Evolutionary conservation across 306 rosid genomes (phyloP).

Genomic region (Acmispon strigosus): DNA sequence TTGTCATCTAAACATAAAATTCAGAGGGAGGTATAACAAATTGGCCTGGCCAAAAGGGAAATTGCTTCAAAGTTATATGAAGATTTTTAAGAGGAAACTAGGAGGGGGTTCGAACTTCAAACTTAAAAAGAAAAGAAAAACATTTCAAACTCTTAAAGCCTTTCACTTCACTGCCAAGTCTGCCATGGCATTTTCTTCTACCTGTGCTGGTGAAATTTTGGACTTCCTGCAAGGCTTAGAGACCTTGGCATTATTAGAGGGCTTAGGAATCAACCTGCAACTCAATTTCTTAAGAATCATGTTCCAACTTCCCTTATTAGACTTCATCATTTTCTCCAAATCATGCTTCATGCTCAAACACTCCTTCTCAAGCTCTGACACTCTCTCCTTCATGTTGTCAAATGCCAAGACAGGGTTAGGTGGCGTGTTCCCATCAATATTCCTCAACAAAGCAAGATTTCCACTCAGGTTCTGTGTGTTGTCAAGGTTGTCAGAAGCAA

Average conservation of each 20-base stretch:
- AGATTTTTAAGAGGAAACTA: neutral
- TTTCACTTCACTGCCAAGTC: constrained; percentile 12
- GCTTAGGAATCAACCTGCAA: constrained; percentile 42
- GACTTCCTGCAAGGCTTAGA: constrained; percentile 31
- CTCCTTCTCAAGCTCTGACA: constrained; percentile 74
- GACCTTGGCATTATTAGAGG: constrained; percentile 29
- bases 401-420: constrained; percentile 29
- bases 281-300: constrained; percentile 53
- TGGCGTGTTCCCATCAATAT: constrained; percentile 7
- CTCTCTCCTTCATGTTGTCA: constrained; percentile 55
- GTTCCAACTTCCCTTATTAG: constrained; percentile 69
- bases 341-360: constrained; percentile 67
- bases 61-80: neutral
- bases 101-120: neutral
- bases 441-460: constrained; percentile 38
- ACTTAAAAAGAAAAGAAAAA: neutral
- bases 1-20: no score
- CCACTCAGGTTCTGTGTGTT: constrained; percentile 45
- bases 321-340: constrained; percentile 66
- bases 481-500: constrained; percentile 64
- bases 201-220: constrained; percentile 37
- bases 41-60: neutral
- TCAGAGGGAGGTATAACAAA: no score
- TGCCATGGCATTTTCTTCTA: constrained; percentile 32
- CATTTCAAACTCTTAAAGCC: neutral